phyloP scores from a whole-genome alignment of 108 stramenopile genomes.

The Pseudonitzschia multistriata region DNA sequence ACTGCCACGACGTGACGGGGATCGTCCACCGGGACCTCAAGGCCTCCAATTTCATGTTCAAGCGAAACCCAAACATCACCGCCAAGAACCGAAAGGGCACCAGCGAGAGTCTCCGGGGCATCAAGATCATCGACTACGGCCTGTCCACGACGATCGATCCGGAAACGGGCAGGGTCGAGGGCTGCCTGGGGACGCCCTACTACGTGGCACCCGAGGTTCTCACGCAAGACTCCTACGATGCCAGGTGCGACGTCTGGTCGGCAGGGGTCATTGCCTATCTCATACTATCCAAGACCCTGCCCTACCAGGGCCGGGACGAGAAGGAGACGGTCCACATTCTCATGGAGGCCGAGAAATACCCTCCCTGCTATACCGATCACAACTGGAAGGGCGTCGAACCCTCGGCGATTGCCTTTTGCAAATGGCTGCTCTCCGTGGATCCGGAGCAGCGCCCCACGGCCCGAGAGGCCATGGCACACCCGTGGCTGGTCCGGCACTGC shows the following conservation, averaged over 20 bases:
- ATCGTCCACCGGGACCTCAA: conserved; percentile 94
- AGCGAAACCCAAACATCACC: not conserved
- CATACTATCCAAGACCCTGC: conserved; percentile 43
- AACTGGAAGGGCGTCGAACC: conserved; percentile 28
- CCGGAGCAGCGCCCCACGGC: conserved; percentile 13
- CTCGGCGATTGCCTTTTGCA: conserved; percentile 21
- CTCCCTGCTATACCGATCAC: not conserved
- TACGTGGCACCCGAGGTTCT: conserved; percentile 76
- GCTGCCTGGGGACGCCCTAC: conserved; percentile 2
- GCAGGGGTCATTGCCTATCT: conserved; percentile 65
- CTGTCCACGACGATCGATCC: conserved; percentile 52
- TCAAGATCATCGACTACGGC: conserved; percentile 98
- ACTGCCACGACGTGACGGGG: conserved; percentile 59
- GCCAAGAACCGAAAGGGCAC: not conserved
- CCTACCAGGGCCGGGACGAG: conserved; percentile 44
- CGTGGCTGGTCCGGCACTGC: conserved; percentile 26
- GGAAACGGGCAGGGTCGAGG: not conserved
- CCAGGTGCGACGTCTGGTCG: conserved; percentile 74
- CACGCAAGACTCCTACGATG: conserved; percentile 61
- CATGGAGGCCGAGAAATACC: conserved; percentile 2
- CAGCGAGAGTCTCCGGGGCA: conserved; percentile 44
- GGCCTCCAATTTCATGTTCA: conserved; percentile 87
- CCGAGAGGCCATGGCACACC: conserved; percentile 17
- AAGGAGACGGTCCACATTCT: conserved; percentile 17
- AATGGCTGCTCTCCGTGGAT: conserved; percentile 16